Evolutionary conservation across 805 yeast species (phyloP).

Genomic region (Ogataea trehalophila): DNA sequence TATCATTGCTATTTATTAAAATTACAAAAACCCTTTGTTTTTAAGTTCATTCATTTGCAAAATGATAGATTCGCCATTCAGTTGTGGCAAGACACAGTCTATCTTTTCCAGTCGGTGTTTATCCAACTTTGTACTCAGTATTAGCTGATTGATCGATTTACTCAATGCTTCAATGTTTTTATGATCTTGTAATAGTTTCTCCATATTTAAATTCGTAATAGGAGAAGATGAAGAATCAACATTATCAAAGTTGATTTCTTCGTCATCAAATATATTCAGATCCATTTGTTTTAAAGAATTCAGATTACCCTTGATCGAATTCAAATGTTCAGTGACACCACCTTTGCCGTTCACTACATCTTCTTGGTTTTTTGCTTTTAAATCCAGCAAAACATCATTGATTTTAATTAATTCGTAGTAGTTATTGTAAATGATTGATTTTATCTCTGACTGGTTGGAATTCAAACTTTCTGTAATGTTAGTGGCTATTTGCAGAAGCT

Average conservation of each 20-base stretch:
- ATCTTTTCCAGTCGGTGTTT: conserved; percentile 11
- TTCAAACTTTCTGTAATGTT: conserved; percentile 41
- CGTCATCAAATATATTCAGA: conserved; percentile 6
- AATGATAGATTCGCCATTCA: conserved; percentile 19
- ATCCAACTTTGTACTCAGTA: conserved; percentile 12
- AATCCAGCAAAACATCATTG: conserved; percentile 46
- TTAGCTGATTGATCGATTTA: conserved; percentile 14
- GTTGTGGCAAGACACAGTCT: conserved; percentile 15
- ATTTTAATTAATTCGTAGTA: conserved; percentile 69
- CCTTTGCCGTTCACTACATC: conserved; percentile 14
- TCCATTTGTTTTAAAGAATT: conserved; percentile 14
- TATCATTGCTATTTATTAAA: neutral
- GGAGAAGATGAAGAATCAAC: neutral
- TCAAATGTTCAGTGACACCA: conserved; percentile 20
- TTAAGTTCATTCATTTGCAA: conserved; percentile 24
- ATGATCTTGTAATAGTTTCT: neutral
- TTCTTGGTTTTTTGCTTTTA: conserved; percentile 23
- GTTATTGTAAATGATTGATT: conserved; percentile 69
- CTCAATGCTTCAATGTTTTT: conserved; percentile 7
- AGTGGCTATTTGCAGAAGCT: conserved; percentile 34
- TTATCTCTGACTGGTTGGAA: conserved; percentile 54
- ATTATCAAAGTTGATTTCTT: neutral
- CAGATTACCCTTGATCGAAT: conserved; percentile 20
- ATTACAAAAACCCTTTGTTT: conserved; percentile 9
- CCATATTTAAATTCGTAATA: too few species aligned